A percentile compares a stretch with the other conserved stretches of the same genome.
phyloP scores from a whole-genome alignment of 192 early-diverging fungal genomes.

The Backusella australiensis region DNA sequence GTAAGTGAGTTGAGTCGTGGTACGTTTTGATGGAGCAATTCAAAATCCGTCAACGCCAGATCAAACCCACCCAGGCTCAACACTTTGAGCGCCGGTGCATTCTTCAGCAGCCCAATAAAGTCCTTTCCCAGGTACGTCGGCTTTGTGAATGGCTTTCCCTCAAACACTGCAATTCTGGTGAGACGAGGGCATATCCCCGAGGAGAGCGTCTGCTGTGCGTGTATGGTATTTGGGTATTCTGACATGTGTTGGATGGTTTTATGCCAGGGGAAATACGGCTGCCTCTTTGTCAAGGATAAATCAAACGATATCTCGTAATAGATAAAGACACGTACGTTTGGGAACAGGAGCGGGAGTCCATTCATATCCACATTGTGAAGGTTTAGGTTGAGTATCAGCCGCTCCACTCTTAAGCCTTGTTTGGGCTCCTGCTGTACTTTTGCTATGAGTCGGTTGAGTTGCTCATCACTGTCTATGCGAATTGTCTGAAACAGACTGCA shows the following conservation, averaged over 20 bases:
- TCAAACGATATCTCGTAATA: not conserved
- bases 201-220: not conserved
- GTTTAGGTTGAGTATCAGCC: not conserved
- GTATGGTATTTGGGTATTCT: slow-evolving; percentile 5
- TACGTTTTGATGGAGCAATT: not conserved
- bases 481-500: not conserved
- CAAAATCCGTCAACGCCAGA: not conserved
- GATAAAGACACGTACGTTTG: not conserved
- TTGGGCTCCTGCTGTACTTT: not conserved
- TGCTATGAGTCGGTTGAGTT: not conserved
- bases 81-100: not conserved
- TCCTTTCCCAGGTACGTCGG: not conserved
- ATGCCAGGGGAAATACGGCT: not conserved
- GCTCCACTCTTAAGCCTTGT: not conserved
- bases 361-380: not conserved
- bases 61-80: not conserved
- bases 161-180: not conserved
- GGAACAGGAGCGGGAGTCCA: not conserved
- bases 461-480: not conserved
- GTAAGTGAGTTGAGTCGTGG: not conserved
- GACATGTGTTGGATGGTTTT: not conserved
- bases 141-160: not conserved
- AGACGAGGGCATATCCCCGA: not conserved
- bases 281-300: not conserved
- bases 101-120: not conserved